These are phyloP conservation scores for Metarhizium anisopliae DNA, from an alignment of 2,329 filamentous ascomycete species.

Conservation along the genomic window DNA sequence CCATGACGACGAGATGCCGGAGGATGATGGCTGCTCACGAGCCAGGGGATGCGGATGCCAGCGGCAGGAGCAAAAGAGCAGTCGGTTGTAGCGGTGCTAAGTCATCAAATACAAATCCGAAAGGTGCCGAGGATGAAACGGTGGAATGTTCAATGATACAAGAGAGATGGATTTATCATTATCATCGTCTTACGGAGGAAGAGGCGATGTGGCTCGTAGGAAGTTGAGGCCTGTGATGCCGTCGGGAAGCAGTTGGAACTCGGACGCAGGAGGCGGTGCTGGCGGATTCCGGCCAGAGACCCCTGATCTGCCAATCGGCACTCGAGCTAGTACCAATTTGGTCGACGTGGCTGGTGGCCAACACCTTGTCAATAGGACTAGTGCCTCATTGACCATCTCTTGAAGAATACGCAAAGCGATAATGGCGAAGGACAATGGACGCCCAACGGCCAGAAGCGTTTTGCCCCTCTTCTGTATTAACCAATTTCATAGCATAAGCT, in stretches of 20 bases:
- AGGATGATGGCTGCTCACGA: not conserved
- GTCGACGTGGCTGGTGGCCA: not conserved
- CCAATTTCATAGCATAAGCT: too few species aligned
- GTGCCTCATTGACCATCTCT: not conserved
- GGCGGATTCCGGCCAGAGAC: too few species aligned
- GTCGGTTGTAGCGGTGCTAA: not conserved
- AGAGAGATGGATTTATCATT: not conserved
- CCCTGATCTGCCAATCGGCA: too few species aligned
- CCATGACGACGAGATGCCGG: slow-evolving; percentile 1
- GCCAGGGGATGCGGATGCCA: not conserved
- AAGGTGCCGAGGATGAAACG: not conserved
- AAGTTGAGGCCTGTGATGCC: not conserved
- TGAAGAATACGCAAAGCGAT: not conserved
- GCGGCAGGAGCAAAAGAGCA: not conserved
- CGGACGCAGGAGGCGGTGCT: not conserved
- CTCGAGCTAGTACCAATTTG: not conserved
- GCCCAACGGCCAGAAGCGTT: not conserved
- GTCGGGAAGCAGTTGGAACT: not conserved
- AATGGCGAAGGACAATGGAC: not conserved
- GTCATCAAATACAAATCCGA: not conserved
- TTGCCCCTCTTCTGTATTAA: not conserved
- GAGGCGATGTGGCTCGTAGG: slow-evolving; percentile 10
- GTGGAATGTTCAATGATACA: not conserved
- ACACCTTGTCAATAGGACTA: not conserved
- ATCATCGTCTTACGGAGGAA: not conserved